Evolutionary conservation across 169 alveolate genomes (phyloP), one percentile per base, ranked within the genome.

Genomic region (Plasmodium reichenowi): DNA sequence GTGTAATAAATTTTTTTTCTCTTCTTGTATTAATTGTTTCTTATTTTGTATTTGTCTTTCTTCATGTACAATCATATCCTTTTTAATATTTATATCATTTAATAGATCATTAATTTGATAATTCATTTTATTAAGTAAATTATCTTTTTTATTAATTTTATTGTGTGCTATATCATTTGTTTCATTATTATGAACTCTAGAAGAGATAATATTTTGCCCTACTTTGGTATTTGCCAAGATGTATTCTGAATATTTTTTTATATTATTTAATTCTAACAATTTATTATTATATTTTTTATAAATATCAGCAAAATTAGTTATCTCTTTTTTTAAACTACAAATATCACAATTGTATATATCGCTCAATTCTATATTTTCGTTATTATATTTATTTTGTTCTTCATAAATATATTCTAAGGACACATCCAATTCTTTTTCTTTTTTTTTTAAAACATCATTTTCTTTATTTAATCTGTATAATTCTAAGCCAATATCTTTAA

Each of bases 401-500:
- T 24, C 12, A 45, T 80, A 45, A 22, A 80, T 67, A 8, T 32
- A 32, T 72, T 24, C n/a, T 56, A 80, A 17, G 1, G 80, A 43
- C 9, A 13, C 12, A 10, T 45, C 70, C 67, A 80, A 67, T 38
- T 80, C 83, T 8, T 67, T 22, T 68, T 80, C 76, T 60, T 58
- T 80, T 52, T 80, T 80, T 56, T 67, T 56, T 48, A 80, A 80
- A 32, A 52, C 20, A 7, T 68, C 83, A 47, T 54, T 80, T 80
- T 80, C 90, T 67, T 67, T 80, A 48, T 80, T 80, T 20, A 80
- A 29, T 80, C 85, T 22, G 70, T 32, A 66, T 12, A 80, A 52
- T 29, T 80, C 90, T 17, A 52, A 22, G 20, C 90, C 90, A 24
- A 50, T 71, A 24, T 68, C 70, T 67, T 50, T 80, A 2, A 80